Conservation (phyloP, 345 rosid species). For the Euphorbia pulcherrima region DNA sequence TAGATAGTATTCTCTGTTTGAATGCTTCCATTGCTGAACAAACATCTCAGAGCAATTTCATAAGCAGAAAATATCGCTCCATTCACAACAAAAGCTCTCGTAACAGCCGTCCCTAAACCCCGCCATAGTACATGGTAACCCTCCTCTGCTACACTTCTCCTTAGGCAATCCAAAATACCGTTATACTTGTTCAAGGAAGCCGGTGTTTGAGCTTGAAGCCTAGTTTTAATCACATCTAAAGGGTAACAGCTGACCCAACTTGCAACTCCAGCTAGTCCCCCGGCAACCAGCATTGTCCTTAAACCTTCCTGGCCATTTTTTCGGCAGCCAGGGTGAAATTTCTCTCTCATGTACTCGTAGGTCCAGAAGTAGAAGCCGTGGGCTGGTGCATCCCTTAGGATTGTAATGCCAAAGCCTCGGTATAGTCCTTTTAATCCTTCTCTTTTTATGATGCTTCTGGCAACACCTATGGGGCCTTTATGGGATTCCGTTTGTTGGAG, state of each 20-base stretch:
- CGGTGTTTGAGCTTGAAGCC: constrained; percentile 60
- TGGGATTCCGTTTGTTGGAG: constrained; percentile 11
- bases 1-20: constrained; percentile 39
- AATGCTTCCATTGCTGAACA: constrained; percentile 47
- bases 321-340: constrained; percentile 86
- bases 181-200: constrained; percentile 39
- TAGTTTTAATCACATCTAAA: constrained; percentile 77
- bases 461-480: constrained; percentile 55
- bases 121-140: constrained; percentile 75
- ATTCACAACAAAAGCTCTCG: constrained; percentile 91
- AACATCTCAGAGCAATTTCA: constrained; percentile 76
- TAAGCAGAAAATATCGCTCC: constrained; percentile 84
- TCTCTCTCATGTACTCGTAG: constrained; percentile 72
- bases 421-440: constrained; percentile 68
- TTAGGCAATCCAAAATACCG: constrained; percentile 66
- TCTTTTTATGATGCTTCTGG: constrained; percentile 47
- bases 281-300: constrained; percentile 70
- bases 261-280: constrained; percentile 87
- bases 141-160: constrained; percentile 55
- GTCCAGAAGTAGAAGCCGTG: constrained; percentile 91
- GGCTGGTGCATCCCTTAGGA: constrained; percentile 80
- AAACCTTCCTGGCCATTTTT: constrained; percentile 62
- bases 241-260: constrained; percentile 95
- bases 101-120: constrained; percentile 95
- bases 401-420: constrained; percentile 63